A percentile compares a stretch with the other conserved stretches of the same genome.
phyloP scores from a whole-genome alignment of 768 basidiomycete genomes.

The Phallus indusiatus region DNA sequence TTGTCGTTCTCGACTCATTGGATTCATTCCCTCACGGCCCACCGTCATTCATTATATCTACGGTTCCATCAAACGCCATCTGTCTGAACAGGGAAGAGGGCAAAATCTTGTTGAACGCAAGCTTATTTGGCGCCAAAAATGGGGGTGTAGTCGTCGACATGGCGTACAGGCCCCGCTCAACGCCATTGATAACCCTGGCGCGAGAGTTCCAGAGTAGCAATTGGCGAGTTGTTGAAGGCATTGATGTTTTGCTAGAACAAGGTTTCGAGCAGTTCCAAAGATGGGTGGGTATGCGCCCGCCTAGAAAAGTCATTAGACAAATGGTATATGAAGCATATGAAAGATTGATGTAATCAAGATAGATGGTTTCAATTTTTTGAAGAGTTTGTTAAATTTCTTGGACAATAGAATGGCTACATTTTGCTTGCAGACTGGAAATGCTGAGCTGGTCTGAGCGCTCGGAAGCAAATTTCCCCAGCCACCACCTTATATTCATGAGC shows the following conservation, averaged over 20 bases:
- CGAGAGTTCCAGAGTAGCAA: conserved; percentile 30
- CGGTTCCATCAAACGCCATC: conserved; percentile 68
- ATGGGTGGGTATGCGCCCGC: conserved; percentile 55
- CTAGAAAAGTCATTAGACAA: conserved; percentile 15
- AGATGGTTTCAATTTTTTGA: background rate
- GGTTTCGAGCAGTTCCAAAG: conserved; percentile 76
- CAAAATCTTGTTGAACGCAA: conserved; percentile 44
- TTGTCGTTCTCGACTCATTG: conserved; percentile 53
- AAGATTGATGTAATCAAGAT: background rate
- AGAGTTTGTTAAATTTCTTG: background rate
- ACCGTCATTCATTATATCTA: conserved; percentile 76
- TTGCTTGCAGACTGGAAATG: background rate
- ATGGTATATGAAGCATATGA: conserved; percentile 17
- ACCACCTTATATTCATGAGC: conserved; percentile 39
- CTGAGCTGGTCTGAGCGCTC: background rate
- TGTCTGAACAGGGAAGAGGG: conserved; percentile 28
- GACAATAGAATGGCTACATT: background rate
- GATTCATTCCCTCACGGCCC: conserved; percentile 40
- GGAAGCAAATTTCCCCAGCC: background rate
- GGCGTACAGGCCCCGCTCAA: conserved; percentile 86
- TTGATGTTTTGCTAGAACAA: conserved; percentile 83
- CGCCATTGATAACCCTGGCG: conserved; percentile 69
- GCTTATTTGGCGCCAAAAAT: conserved; percentile 18
- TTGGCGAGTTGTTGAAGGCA: conserved; percentile 69
- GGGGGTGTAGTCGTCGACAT: conserved; percentile 82